A percentile compares a stretch with the other conserved stretches of the same genome.
Conservation (phyloP, 495 filamentous ascomycete species). For the Aspergillus ellipticus region DNA sequence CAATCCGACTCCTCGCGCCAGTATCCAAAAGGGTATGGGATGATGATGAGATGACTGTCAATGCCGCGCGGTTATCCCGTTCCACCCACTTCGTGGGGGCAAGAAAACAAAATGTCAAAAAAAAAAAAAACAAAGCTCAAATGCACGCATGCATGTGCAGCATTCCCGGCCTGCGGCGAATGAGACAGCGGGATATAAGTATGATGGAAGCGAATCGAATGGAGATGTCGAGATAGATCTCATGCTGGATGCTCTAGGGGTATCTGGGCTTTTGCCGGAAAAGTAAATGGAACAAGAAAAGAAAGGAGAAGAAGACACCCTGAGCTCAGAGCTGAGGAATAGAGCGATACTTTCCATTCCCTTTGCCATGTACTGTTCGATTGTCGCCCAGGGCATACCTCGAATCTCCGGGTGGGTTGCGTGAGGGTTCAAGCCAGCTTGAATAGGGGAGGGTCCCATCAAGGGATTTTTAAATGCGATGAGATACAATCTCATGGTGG, state of each 20-base stretch:
- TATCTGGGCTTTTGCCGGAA: background rate
- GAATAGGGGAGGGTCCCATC: constrained; percentile 16
- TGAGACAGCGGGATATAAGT: background rate
- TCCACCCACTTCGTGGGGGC: background rate
- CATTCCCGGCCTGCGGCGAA: background rate
- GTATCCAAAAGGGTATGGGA: background rate
- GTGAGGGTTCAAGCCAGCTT: constrained; percentile 20
- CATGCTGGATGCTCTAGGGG: background rate
- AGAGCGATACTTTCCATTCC: too few species aligned
- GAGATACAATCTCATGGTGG: constrained; percentile 16
- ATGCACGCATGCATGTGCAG: background rate
- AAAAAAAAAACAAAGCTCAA: too few species aligned
- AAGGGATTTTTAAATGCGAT: constrained; percentile 14
- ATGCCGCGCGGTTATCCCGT: background rate
- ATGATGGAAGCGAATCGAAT: background rate
- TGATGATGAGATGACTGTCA: background rate
- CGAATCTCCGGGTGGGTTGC: constrained; percentile 10
- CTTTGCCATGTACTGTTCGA: background rate
- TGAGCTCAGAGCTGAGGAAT: too few species aligned
- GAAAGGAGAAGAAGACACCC: background rate
- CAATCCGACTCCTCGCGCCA: background rate
- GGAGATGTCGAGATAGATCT: background rate
- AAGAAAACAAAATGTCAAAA: background rate
- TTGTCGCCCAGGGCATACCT: background rate
- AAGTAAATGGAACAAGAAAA: background rate